Evolutionary conservation across 148 eudicot species (phyloP).

Genomic region (Suaeda aralocaspica): DNA sequence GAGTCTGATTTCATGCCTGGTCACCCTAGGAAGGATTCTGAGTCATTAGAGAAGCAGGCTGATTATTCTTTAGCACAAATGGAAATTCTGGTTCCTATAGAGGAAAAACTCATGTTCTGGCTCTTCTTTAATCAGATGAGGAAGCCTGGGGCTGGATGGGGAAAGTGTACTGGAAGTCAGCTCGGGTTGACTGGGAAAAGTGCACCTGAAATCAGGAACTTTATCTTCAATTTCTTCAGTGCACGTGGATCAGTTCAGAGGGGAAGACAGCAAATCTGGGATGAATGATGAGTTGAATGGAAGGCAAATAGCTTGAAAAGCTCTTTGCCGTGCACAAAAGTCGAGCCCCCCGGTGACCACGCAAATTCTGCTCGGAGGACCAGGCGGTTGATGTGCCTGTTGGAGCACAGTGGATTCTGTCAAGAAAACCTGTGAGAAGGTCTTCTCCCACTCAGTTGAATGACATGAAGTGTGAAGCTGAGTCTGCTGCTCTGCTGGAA

Average conservation of each 20-base stretch:
- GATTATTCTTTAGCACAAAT: slow-evolving; percentile 28
- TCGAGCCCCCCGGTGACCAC: slow-evolving; percentile 60
- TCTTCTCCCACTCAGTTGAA: slow-evolving; percentile 32
- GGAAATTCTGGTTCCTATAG: slow-evolving; percentile 43
- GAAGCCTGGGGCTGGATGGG: slow-evolving; percentile 37
- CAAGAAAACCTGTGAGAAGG: slow-evolving; percentile 31
- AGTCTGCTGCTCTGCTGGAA: slow-evolving; percentile 33
- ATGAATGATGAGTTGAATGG: slow-evolving; percentile 71
- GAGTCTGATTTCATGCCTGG: slow-evolving; percentile 37
- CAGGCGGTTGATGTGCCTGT: slow-evolving; percentile 40
- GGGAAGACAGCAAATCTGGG: slow-evolving; percentile 68
- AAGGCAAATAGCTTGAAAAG: slow-evolving; percentile 93
- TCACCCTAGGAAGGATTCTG: slow-evolving; percentile 33
- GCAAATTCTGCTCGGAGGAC: slow-evolving; percentile 51
- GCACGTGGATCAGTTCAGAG: slow-evolving; percentile 57
- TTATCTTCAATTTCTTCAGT: slow-evolving; percentile 35
- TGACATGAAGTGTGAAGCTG: slow-evolving; percentile 26
- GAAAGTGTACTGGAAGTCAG: slow-evolving; percentile 34
- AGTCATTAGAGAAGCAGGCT: slow-evolving; percentile 37
- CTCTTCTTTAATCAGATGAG: slow-evolving; percentile 35
- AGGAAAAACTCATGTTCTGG: slow-evolving; percentile 45
- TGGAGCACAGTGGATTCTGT: slow-evolving; percentile 34
- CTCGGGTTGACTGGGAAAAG: slow-evolving; percentile 32
- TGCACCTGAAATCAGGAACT: slow-evolving; percentile 26
- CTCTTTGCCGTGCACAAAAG: slow-evolving; percentile 90